Evolutionary conservation across 169 alveolate species (phyloP).

Genomic region (Plasmodium gonderi): DNA sequence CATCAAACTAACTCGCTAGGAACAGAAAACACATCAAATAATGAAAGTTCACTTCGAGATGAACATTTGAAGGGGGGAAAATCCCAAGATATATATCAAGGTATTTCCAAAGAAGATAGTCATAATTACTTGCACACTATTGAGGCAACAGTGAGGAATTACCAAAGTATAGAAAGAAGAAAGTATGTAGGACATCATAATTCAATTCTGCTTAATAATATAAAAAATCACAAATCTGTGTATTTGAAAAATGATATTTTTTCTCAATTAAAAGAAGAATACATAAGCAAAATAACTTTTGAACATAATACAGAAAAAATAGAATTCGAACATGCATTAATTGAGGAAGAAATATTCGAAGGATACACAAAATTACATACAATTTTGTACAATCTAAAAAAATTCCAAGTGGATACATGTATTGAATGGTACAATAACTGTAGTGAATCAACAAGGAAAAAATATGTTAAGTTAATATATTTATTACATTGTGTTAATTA

Average conservation of each 20-base stretch:
- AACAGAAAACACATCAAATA: not conserved
- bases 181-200: not conserved
- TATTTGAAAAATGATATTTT: not conserved
- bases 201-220: conserved; percentile 37
- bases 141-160: not conserved
- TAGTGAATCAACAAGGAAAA: conserved; percentile 39
- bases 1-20: not conserved
- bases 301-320: conserved; percentile 22
- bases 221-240: not conserved
- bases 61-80: not conserved
- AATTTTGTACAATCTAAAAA: conserved; percentile 44
- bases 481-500: conserved; percentile 55
- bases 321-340: conserved; percentile 35
- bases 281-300: conserved; percentile 33
- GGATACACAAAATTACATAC: conserved; percentile 44
- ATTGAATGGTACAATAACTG: conserved; percentile 55
- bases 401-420: conserved; percentile 34
- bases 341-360: conserved; percentile 45
- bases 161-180: not conserved
- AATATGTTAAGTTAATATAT: conserved; percentile 26
- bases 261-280: conserved; percentile 32
- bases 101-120: not conserved
- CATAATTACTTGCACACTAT: not conserved
- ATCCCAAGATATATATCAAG: not conserved
- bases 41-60: not conserved